Evolutionary conservation across 495 filamentous ascomycete species (phyloP), one percentile per base, ranked within the genome.

Genomic region (Thermochaetoides thermophila): DNA sequence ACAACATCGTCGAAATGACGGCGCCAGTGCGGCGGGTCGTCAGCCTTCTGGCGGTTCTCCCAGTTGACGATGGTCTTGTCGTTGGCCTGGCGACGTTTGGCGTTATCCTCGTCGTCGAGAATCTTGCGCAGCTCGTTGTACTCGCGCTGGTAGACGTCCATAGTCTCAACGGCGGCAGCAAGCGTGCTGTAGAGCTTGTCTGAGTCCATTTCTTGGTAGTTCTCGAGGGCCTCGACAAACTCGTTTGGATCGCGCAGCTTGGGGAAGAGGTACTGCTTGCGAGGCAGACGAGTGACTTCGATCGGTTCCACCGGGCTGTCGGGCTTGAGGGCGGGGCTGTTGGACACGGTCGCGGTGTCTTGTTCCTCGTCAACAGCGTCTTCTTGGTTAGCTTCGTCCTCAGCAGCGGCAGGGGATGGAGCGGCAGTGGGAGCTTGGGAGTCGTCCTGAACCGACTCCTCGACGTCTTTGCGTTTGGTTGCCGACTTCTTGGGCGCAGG

Each of bases 81-180:
- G 19, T 55, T 42, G 9, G 48, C 46, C 14, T 56, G 45, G 22
- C 57, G 60, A n/a, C 63, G 60, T 17, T 58, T 52, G 36, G 51
- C 60, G 46, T 52, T 71, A 45, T 47, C 66, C 43, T 53, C 49
- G 33, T 56, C 63, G 22, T 68, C 66, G 13, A 67, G 55, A 22
- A 73, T 56, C 33, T 67, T 65, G 35, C 74, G 65, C 4, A 84
- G 63, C 11, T 61, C 61, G 9, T 71, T 45, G 43, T 66, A 81
- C 43, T 85, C 74, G 12, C 73, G 60, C 48, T 84, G 75, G 60
- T 73, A 76, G 4, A 56, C 53, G 25, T 59, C 55, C 33, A 86
- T 42, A 3, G 66, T 63, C 28, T 60, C 48, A 9, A 63, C 66
- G 2, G 64, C 61, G 31, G 71, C 68, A 19, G 66, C 59, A 3